Evolutionary conservation across 2,329 filamentous ascomycete species (phyloP).

Genomic region (Byssothecium circinans): DNA sequence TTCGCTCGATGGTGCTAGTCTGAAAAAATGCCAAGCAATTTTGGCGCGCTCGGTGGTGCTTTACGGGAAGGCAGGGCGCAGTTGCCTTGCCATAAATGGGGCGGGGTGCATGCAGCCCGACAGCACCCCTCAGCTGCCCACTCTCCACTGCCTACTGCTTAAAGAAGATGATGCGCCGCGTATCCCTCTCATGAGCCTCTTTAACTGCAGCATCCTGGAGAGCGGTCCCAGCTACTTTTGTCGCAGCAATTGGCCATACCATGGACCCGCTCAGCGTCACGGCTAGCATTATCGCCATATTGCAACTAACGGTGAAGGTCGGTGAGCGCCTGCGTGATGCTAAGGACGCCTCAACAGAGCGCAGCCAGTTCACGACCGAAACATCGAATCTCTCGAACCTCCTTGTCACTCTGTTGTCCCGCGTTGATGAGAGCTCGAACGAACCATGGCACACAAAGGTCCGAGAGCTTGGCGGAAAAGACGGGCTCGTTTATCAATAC

Average conservation of each 20-base stretch:
- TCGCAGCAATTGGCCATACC: not conserved
- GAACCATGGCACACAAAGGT: slow-evolving; percentile 19
- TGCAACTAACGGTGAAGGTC: slow-evolving; percentile 12
- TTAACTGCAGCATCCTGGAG: not conserved
- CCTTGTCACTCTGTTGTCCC: slow-evolving; percentile 16
- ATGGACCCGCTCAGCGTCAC: slow-evolving; percentile 12
- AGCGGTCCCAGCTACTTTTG: not conserved
- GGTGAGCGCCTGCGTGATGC: slow-evolving; percentile 20
- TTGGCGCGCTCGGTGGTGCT: too few relatives aligned
- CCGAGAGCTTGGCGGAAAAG: slow-evolving; percentile 3
- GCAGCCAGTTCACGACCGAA: too few relatives aligned
- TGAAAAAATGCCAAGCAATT: too few relatives aligned
- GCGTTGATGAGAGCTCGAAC: slow-evolving; percentile 14
- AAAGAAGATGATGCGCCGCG: not conserved
- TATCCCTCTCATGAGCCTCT: not conserved
- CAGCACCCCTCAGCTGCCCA: not conserved
- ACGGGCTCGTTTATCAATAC: slow-evolving; percentile 23
- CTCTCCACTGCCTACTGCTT: not conserved
- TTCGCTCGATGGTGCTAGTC: too few relatives aligned
- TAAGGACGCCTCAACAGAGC: slow-evolving; percentile 24
- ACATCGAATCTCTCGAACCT: too few relatives aligned
- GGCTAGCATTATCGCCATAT: slow-evolving; percentile 7
- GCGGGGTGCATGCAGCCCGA: slow-evolving; percentile 4
- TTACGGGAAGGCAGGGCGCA: too few relatives aligned
- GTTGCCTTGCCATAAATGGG: not conserved